Evolutionary conservation across 441 rosid species (phyloP).

Genomic region (Gossypium davidsonii): DNA sequence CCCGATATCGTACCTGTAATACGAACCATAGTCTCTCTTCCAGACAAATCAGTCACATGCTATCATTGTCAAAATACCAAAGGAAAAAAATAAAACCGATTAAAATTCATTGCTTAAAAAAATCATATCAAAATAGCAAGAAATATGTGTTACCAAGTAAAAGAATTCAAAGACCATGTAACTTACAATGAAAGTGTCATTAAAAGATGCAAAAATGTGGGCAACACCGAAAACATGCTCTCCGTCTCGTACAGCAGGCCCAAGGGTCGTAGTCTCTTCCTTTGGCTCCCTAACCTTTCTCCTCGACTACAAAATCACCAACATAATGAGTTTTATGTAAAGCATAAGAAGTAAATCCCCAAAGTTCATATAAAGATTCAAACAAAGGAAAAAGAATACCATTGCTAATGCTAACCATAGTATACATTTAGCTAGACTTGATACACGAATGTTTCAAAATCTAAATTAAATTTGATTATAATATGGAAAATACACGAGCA

Average conservation of each 20-base stretch:
- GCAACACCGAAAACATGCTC: slow-evolving; percentile 47
- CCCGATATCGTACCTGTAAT: slow-evolving; percentile 37
- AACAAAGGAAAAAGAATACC: not conserved
- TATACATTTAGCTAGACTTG: not conserved
- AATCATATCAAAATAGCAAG: not conserved
- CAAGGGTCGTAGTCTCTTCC: slow-evolving; percentile 42
- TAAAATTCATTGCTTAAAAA: not conserved
- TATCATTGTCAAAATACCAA: slow-evolving; percentile 19
- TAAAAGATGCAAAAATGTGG: slow-evolving; percentile 48
- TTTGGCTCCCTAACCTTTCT: slow-evolving; percentile 37
- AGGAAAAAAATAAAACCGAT: not conserved
- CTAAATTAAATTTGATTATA: not conserved
- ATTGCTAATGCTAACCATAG: not conserved
- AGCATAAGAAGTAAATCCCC: not conserved
- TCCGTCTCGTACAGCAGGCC: slow-evolving; percentile 38
- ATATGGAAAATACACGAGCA: not conserved
- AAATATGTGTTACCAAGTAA: not conserved
- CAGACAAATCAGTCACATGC: slow-evolving; percentile 64
- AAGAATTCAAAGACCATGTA: not conserved
- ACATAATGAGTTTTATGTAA: not conserved
- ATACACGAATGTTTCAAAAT: not conserved
- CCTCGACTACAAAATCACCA: slow-evolving; percentile 24
- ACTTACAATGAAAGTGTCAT: slow-evolving; percentile 53
- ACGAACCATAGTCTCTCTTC: slow-evolving; percentile 61
- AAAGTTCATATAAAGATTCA: not conserved